These are phyloP conservation scores for Rhododendron simsii DNA, from an alignment of 148 eudicot genomes.

Conservation along the genomic window DNA sequence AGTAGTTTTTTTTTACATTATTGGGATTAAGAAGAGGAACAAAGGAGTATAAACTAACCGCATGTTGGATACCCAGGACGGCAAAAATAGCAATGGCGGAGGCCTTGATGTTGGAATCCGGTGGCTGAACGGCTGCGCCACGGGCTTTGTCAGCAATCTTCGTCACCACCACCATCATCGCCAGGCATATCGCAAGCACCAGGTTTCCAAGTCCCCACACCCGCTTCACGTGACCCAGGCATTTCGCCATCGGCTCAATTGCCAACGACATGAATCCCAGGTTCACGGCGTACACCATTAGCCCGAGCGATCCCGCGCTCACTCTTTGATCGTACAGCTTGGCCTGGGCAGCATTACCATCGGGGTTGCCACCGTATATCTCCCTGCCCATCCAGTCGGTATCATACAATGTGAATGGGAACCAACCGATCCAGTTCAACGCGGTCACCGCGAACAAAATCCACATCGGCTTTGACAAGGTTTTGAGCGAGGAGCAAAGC, in stretches of 20 bases:
- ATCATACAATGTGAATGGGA: constrained; percentile 32
- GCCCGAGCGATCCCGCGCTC: constrained; percentile 24
- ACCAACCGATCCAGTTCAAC: constrained; percentile 33
- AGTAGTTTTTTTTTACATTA: too few species aligned
- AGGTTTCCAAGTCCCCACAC: constrained; percentile 29
- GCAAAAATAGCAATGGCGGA: neutral
- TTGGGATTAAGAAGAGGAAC: too few species aligned
- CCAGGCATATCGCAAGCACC: constrained; percentile 22
- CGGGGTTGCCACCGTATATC: constrained; percentile 35
- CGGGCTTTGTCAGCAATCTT: constrained; percentile 17
- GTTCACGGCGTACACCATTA: constrained; percentile 19
- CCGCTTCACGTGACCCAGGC: constrained; percentile 17
- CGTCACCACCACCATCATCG: constrained; percentile 25
- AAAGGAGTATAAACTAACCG: neutral
- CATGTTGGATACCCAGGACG: neutral
- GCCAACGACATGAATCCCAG: constrained; percentile 4
- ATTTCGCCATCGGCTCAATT: constrained; percentile 11
- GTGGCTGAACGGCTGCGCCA: neutral
- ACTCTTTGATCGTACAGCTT: constrained; percentile 24
- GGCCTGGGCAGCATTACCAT: neutral
- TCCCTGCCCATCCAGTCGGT: constrained; percentile 57
- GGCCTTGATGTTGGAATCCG: neutral
- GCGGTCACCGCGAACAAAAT: constrained; percentile 20
- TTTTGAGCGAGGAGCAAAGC: constrained; percentile 16
- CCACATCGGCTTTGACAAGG: constrained; percentile 26